These are phyloP conservation scores for Trametes cinnabarina DNA, from an alignment of 768 basidiomycete genomes.

Conservation along the genomic window DNA sequence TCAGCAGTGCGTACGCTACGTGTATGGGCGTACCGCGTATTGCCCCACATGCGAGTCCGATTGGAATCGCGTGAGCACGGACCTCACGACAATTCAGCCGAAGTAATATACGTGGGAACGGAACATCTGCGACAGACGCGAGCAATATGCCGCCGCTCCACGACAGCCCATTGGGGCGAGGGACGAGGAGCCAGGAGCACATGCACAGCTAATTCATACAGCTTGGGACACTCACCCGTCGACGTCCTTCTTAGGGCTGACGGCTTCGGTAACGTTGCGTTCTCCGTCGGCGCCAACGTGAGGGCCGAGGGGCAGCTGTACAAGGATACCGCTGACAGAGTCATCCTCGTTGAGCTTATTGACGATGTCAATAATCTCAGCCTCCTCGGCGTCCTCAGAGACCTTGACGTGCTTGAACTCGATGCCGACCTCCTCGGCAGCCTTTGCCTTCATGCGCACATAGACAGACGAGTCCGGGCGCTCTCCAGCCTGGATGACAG, in stretches of 20 bases:
- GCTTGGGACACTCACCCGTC: slow-evolving; percentile 68
- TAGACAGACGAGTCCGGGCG: slow-evolving; percentile 90
- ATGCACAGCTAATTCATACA: too few species aligned
- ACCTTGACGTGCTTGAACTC: slow-evolving; percentile 76
- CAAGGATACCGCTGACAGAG: slow-evolving; percentile 82
- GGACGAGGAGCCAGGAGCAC: not conserved
- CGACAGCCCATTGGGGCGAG: too few species aligned
- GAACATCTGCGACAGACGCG: too few species aligned
- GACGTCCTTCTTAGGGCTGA: slow-evolving; percentile 93
- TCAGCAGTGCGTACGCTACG: not conserved
- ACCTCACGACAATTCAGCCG: too few species aligned
- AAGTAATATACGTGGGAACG: too few species aligned
- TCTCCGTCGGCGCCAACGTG: slow-evolving; percentile 82
- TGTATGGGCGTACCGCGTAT: not conserved
- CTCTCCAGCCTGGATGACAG: slow-evolving; percentile 91
- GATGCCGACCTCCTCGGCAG: slow-evolving; percentile 92
- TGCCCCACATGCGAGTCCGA: not conserved
- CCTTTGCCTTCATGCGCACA: slow-evolving; percentile 97
- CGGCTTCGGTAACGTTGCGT: slow-evolving; percentile 89
- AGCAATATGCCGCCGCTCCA: too few species aligned
- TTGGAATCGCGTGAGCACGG: not conserved
- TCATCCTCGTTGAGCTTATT: slow-evolving; percentile 82
- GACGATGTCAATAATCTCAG: slow-evolving; percentile 75
- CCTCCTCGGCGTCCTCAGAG: slow-evolving; percentile 64
- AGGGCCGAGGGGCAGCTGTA: slow-evolving; percentile 89